These are phyloP conservation scores for Kandelia obovata DNA, from an alignment of 345 rosid genomes.

Conservation along the genomic window DNA sequence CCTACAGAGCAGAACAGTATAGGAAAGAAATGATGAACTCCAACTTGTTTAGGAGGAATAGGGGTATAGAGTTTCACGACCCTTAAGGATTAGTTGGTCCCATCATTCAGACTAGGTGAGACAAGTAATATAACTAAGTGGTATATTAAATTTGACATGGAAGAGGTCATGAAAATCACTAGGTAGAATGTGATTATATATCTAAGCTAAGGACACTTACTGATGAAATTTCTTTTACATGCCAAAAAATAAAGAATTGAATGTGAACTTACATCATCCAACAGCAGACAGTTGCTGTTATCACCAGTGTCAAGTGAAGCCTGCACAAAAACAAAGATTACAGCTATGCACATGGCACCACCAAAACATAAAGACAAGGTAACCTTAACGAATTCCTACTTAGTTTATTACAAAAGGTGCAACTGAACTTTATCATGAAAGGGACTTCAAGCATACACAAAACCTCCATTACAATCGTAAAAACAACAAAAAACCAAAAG, in stretches of 20 bases:
- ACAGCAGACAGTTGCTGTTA: conserved; percentile 90
- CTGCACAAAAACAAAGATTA: conserved; percentile 40
- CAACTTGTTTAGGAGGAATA: too few relatives aligned
- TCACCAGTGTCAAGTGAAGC: conserved; percentile 79
- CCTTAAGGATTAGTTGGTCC: too few relatives aligned
- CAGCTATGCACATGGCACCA: background rate
- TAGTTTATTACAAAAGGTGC: too few relatives aligned
- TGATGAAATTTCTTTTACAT: background rate
- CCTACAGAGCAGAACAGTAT: too few relatives aligned
- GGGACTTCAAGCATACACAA: background rate
- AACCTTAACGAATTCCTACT: background rate
- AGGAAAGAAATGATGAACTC: too few relatives aligned
- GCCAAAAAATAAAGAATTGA: background rate
- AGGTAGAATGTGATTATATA: background rate
- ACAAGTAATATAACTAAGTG: too few relatives aligned
- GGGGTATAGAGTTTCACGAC: too few relatives aligned
- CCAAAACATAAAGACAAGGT: background rate
- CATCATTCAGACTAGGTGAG: too few relatives aligned
- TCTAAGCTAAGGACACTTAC: background rate
- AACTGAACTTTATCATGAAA: background rate
- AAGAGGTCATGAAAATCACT: background rate
- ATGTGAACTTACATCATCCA: conserved; percentile 79
- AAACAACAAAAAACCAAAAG: background rate
- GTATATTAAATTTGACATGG: too few relatives aligned
- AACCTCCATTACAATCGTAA: background rate